phyloP scores from a whole-genome alignment of 768 basidiomycete genomes.

The Collybia nuda region DNA sequence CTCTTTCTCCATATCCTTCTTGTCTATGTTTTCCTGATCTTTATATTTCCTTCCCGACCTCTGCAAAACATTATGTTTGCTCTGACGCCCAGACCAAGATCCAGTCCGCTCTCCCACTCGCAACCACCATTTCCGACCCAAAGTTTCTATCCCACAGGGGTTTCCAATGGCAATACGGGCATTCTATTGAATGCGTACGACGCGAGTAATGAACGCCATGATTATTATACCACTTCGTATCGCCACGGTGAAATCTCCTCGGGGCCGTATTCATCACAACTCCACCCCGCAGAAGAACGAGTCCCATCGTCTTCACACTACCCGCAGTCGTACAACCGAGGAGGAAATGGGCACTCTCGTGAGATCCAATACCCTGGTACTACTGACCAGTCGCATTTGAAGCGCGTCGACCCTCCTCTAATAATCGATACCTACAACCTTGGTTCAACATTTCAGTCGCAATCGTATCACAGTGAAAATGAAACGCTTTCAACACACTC shows the following conservation, averaged over 20 bases:
- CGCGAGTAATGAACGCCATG: background rate
- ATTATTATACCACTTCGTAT: slow-evolving; percentile 1
- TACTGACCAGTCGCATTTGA: background rate
- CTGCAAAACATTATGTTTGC: slow-evolving; percentile 5
- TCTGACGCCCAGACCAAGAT: slow-evolving; percentile 5
- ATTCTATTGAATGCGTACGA: background rate
- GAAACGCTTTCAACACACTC: slow-evolving; percentile 1
- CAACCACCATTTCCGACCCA: slow-evolving; percentile 4
- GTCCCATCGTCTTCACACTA: background rate
- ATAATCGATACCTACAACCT: slow-evolving; percentile 5
- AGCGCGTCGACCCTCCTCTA: slow-evolving; percentile 4
- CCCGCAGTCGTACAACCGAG: slow-evolving; percentile 5
- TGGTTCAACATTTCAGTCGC: background rate
- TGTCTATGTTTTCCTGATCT: slow-evolving; percentile 5
- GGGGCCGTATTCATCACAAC: slow-evolving; percentile 6
- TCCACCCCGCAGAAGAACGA: slow-evolving; percentile 1
- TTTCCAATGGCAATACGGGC: background rate
- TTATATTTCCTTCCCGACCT: background rate
- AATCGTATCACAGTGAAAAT: background rate
- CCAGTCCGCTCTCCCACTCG: background rate
- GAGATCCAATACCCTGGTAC: slow-evolving; percentile 1
- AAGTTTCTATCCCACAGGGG: slow-evolving; percentile 1
- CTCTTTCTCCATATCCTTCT: background rate
- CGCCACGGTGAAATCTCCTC: slow-evolving; percentile 2
- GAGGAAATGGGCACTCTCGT: background rate